Base-by-base conservation (phyloP, 306 rosid species). In the Astragalus glycyphyllos region DNA sequence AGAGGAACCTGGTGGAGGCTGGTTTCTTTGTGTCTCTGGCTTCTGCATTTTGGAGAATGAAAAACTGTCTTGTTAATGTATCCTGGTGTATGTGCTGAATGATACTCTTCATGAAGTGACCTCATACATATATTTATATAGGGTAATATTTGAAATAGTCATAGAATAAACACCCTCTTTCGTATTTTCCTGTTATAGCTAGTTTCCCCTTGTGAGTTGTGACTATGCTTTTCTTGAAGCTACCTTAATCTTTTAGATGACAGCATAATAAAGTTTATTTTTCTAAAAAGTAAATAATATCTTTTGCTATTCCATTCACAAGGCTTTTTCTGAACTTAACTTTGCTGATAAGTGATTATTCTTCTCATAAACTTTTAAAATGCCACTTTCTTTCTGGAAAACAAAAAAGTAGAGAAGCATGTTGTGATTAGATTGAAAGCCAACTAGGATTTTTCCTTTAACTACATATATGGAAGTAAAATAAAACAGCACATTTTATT, bases 1-100 rank as follows among this genome's bases (percentile, higher is more conserved):
- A 10, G 7, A 29, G 55, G 9, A 66, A 86, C 90, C 92, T 85
- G 86, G 69, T 48, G 86, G 92, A 79, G 86, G 93, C 61, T 84
- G 84, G 81, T 67, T 85, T 49, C 48, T 77, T 6, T 75, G 81
- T 4, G 75, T 53, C 74, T 79, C 81, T 74, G 77, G 47, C 47
- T 84, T 79, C 81, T 83, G 71, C 96, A 86, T 89, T 6, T 78
- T 77, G 81, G 26, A 71, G 58, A 59, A 51, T 59, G 51, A 73
- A 58, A 40, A 47, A 63, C 11, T 62, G 45, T 15, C 4, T 34
- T 42, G 73, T 50, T 35, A 46, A 77, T 41, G 32, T 64, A 1
- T 69, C n/a, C n/a, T n/a, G n/a, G 58, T 54, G 7, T 69, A 62
- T 55, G 31, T 69, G 31, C 31, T 26, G 31, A 26, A 2, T 26